These are phyloP conservation scores for Rubroboletus pulcherrimus DNA, from an alignment of 768 basidiomycete genomes.

Conservation along the genomic window DNA sequence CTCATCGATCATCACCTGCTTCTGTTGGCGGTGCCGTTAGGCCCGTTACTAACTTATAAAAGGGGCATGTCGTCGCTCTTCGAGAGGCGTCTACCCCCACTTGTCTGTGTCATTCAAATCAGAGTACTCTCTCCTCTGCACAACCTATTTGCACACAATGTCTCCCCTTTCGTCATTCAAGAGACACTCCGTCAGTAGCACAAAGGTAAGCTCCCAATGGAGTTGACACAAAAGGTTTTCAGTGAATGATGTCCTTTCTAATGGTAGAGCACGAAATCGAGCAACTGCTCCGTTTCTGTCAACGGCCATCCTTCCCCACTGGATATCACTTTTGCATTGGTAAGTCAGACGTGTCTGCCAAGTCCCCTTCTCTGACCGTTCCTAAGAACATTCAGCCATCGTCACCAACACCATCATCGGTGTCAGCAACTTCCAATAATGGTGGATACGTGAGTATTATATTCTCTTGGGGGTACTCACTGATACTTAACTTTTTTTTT, in stretches of 20 bases:
- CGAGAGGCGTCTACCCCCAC: background rate
- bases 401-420: constrained; percentile 5
- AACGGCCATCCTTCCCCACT: constrained; percentile 15
- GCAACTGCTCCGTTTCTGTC: constrained; percentile 10
- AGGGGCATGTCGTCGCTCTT: background rate
- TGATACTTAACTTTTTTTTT: background rate
- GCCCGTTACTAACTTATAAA: constrained; percentile 23
- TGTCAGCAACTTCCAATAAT: background rate
- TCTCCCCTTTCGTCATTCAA: constrained; percentile 18
- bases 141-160: constrained; percentile 8
- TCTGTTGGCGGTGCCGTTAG: background rate
- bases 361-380: background rate
- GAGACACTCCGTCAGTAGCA: constrained; percentile 21
- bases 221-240: background rate
- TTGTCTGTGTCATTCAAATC: background rate
- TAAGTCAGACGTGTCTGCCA: constrained; percentile 7
- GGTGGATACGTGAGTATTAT: constrained; percentile 15
- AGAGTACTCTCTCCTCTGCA: background rate
- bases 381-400: constrained; percentile 8
- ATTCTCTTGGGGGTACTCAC: background rate
- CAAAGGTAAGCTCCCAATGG: constrained; percentile 14
- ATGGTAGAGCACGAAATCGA: constrained; percentile 20
- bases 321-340: constrained; percentile 21
- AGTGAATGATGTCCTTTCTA: background rate
- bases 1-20: no score